Conservation (phyloP, 2,329 filamentous ascomycete genomes). For the Xylaria sp. region DNA sequence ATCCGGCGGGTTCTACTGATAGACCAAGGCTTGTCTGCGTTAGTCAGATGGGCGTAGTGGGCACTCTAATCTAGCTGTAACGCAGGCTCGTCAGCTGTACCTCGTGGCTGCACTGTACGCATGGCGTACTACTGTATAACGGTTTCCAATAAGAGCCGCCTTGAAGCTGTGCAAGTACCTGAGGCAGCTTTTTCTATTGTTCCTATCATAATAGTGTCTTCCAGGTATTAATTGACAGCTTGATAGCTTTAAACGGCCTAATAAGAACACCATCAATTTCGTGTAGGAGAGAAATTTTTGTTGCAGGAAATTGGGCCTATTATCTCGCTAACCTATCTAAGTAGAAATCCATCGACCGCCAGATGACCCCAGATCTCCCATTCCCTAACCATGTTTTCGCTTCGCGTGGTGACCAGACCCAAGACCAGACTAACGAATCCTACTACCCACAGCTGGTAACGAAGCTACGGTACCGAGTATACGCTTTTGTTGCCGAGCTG, state of each 20-base stretch:
- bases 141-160: neutral
- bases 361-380: neutral
- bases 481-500: neutral
- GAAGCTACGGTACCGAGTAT: constrained; percentile 9
- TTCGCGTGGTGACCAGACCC: neutral
- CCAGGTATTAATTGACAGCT: neutral
- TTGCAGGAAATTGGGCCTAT: neutral
- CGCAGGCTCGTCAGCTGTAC: constrained; percentile 1
- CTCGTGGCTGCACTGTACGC: neutral
- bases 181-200: neutral
- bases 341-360: neutral
- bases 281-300: neutral
- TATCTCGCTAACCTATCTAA: neutral
- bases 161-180: neutral
- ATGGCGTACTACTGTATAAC: neutral
- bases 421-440: constrained; percentile 6
- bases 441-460: constrained; percentile 1
- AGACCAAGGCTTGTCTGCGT: constrained; percentile 15
- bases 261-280: neutral
- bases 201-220: neutral
- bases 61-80: constrained; percentile 1
- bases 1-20: constrained; percentile 17
- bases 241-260: neutral
- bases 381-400: neutral
- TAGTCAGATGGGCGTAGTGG: neutral